Evolutionary conservation across 257 asterid genomes (phyloP).

Genomic region (Primulina eburnea): DNA sequence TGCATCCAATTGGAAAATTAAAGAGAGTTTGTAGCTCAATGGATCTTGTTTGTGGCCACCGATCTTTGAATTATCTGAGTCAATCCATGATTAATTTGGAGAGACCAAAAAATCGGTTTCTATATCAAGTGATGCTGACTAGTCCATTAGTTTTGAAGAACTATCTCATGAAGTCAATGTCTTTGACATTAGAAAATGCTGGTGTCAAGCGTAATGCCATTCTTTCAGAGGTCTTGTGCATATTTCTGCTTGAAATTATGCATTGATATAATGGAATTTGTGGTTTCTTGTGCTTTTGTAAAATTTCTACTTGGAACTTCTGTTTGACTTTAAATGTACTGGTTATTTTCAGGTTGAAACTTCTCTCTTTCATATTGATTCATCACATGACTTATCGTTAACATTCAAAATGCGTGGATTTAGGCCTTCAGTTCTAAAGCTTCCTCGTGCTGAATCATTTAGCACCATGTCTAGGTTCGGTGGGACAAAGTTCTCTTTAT

Average conservation of each 20-base stretch:
- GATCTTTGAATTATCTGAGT: conserved; percentile 30
- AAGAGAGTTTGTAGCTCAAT: conserved; percentile 38
- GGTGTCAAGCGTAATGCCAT: conserved; percentile 58
- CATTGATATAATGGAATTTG: conserved; percentile 9
- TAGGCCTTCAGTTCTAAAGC: conserved; percentile 66
- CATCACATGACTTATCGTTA: conserved; percentile 78
- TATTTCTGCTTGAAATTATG: conserved; percentile 22
- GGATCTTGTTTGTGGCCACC: conserved; percentile 36
- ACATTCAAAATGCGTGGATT: conserved; percentile 62
- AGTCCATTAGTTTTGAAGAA: conserved; percentile 80
- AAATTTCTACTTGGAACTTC: conserved; percentile 9
- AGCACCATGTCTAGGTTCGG: conserved; percentile 69
- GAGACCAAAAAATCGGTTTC: conserved; percentile 50
- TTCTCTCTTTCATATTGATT: conserved; percentile 80
- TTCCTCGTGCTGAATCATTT: conserved; percentile 89
- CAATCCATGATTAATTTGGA: conserved; percentile 39
- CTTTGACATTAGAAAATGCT: conserved; percentile 69
- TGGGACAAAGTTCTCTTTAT: conserved; percentile 76
- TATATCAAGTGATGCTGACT: conserved; percentile 63
- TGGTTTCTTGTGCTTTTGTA: conserved; percentile 12
- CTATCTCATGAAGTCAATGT: conserved; percentile 72
- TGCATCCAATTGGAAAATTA: conserved; percentile 52
- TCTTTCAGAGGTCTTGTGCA: conserved; percentile 68
- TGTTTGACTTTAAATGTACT: conserved; percentile 22
- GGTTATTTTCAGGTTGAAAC: conserved; percentile 81